Base-by-base conservation (phyloP, 352 stramenopile species). In the Pythium sp. region DNA sequence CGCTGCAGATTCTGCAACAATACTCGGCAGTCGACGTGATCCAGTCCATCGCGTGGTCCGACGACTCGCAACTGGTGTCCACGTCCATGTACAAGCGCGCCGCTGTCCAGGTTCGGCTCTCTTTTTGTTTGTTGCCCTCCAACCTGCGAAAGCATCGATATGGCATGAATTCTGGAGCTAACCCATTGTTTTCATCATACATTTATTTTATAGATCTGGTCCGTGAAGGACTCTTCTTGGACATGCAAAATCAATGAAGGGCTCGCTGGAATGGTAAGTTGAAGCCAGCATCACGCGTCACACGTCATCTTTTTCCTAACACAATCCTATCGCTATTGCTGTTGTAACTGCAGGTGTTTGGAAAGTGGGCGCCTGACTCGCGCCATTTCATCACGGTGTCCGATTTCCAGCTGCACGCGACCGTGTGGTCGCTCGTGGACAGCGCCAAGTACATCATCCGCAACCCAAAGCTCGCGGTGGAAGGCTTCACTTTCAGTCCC, bases 321-420 rank as follows among this genome's bases (percentile, higher is more conserved):
- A 49, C 41, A 2, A 9, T 49, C 15, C 15, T 22, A n/a, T 49
- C 47, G 47, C 20, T 15, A 55, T 14, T 55, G 47, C 47, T 38
- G 38, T 8, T 58, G n/a, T 22, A 26, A 62, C n/a, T 24, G 20
- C 47, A 76, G 58, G 58, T 72, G 5, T 74, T 72, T 43, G 79
- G 71, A 3, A 68, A 75, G 46, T 95, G 87, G 87, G 69, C 72
- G 0, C 82, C 87, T 0, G 85, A 91, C 41, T 72, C 82, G 55
- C 80, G 83, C 18, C 87, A 95, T 54, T 61, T 93, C 5, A 72
- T 95, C 61, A 94, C 86, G 0, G 81, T 95, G 14, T 89, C 87
- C n/a, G 87, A 95, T 71, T 95, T 95, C 58, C 86, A 92, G 66
- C 71, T 95, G 26, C 86, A 94, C 58, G 86, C 83, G 28, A 94